phyloP scores from a whole-genome alignment of 2,329 filamentous ascomycete genomes.

The Cordyceps javanica region DNA sequence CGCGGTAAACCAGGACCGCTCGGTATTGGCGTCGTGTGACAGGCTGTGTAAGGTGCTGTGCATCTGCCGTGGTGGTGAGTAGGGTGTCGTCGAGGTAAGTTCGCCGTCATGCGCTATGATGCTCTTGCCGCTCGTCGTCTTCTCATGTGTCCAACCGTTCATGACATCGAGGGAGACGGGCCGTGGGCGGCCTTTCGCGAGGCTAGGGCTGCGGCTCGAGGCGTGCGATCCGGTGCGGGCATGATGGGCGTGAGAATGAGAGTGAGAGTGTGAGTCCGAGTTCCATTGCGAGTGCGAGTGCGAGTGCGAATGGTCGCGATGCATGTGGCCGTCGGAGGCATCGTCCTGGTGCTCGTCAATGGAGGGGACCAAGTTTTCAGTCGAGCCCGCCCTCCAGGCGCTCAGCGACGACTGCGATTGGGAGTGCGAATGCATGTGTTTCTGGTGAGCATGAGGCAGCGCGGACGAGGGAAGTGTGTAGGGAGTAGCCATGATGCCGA shows the following conservation, averaged over 20 bases:
- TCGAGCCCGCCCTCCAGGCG: constrained; percentile 30
- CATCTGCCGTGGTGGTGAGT: constrained; percentile 20
- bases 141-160: constrained; percentile 36
- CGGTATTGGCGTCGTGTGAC: constrained; percentile 33
- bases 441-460: constrained; percentile 41
- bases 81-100: constrained; percentile 22
- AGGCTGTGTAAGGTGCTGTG: constrained; percentile 17
- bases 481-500: constrained; percentile 40
- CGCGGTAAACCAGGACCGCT: constrained; percentile 64
- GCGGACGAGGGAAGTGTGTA: constrained; percentile 48
- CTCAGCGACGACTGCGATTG: constrained; percentile 35
- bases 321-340: constrained; percentile 22
- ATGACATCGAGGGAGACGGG: constrained; percentile 28
- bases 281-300: constrained; percentile 17
- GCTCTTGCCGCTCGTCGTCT: constrained; percentile 34
- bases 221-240: constrained; percentile 25
- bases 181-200: constrained; percentile 25
- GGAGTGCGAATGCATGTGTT: constrained; percentile 34
- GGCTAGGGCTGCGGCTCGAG: constrained; percentile 24
- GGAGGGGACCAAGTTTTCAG: constrained; percentile 25
- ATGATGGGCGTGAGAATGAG: constrained; percentile 20
- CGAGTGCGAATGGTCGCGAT: not conserved
- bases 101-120: constrained; percentile 29
- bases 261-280: constrained; percentile 15
- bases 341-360: constrained; percentile 26